These are phyloP conservation scores for Chernovozyma sophiae-reginae DNA, from an alignment of 1,139 yeast genomes.

Conservation along the genomic window DNA sequence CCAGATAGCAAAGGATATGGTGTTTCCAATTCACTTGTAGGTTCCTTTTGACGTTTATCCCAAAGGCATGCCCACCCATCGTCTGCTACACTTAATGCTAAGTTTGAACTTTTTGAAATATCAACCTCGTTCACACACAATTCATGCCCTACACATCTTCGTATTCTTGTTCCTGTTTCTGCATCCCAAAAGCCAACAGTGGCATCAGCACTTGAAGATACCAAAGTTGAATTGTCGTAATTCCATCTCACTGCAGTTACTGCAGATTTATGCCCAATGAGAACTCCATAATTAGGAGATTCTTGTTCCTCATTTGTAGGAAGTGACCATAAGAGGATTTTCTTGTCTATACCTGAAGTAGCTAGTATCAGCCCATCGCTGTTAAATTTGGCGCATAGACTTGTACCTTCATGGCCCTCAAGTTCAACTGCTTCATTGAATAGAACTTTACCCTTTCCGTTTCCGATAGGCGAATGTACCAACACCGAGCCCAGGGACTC, in stretches of 20 bases:
- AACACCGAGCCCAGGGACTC: neutral
- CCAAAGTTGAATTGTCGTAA: conserved; percentile 28
- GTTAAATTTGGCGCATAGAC: conserved; percentile 38
- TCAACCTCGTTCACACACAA: conserved; percentile 55
- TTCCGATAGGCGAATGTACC: neutral
- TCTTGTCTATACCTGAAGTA: conserved; percentile 51
- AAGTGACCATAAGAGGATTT: conserved; percentile 43
- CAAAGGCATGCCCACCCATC: conserved; percentile 59
- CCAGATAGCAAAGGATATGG: conserved; percentile 60
- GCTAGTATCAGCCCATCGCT: conserved; percentile 41
- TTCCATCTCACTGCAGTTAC: conserved; percentile 50
- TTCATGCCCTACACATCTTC: conserved; percentile 51
- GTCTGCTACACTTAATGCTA: conserved; percentile 54
- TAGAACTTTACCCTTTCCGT: conserved; percentile 5
- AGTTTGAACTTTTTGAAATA: conserved; percentile 13
- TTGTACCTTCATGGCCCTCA: conserved; percentile 47
- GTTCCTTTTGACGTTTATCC: conserved; percentile 56
- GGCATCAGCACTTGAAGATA: conserved; percentile 49
- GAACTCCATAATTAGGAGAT: conserved; percentile 33
- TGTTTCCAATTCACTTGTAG: conserved; percentile 35
- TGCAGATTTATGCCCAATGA: conserved; percentile 48
- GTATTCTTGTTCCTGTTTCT: conserved; percentile 48
- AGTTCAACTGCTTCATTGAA: conserved; percentile 20
- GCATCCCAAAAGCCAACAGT: conserved; percentile 54
- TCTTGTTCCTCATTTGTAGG: conserved; percentile 24